These are phyloP conservation scores for Myrmaecium sp. DNA, from an alignment of 2,329 filamentous ascomycete species.

Conservation along the genomic window DNA sequence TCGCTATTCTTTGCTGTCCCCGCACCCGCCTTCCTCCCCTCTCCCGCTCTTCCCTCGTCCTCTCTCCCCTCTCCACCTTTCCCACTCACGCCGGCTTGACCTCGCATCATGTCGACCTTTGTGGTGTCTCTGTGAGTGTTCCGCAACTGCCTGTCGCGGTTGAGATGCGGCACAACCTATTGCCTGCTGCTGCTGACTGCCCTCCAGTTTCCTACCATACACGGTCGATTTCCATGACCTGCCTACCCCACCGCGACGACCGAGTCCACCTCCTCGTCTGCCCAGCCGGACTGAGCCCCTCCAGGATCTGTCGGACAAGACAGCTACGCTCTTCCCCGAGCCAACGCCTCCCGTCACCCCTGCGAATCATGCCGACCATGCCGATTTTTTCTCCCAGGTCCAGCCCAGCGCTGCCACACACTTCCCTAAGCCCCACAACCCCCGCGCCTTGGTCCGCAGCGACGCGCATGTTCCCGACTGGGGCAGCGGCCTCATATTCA, in stretches of 20 bases:
- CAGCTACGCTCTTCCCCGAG: constrained; percentile 23
- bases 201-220: constrained; percentile 70
- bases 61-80: too few species aligned
- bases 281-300: constrained; percentile 31
- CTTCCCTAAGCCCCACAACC: constrained; percentile 31
- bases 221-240: constrained; percentile 70
- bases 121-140: constrained; percentile 41
- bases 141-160: background rate
- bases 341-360: constrained; percentile 27
- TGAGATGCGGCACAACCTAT: constrained; percentile 1
- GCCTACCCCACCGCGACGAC: constrained; percentile 23
- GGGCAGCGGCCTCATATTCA: constrained; percentile 44
- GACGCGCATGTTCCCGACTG: constrained; percentile 63
- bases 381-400: constrained; percentile 29
- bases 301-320: constrained; percentile 13
- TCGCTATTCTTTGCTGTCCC: too few species aligned
- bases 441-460: constrained; percentile 44
- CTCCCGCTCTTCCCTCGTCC: too few species aligned
- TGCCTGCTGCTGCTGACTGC: constrained; percentile 5
- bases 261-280: constrained; percentile 10
- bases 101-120: constrained; percentile 42
- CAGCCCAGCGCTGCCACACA: constrained; percentile 32
- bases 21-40: too few species aligned
- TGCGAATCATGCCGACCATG: constrained; percentile 15
- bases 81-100: too few species aligned